Percentiles rank a stretch among this genome's conserved stretches.
Evolutionary conservation across 257 asterid species (phyloP).

Genomic region (Datura wrightii): DNA sequence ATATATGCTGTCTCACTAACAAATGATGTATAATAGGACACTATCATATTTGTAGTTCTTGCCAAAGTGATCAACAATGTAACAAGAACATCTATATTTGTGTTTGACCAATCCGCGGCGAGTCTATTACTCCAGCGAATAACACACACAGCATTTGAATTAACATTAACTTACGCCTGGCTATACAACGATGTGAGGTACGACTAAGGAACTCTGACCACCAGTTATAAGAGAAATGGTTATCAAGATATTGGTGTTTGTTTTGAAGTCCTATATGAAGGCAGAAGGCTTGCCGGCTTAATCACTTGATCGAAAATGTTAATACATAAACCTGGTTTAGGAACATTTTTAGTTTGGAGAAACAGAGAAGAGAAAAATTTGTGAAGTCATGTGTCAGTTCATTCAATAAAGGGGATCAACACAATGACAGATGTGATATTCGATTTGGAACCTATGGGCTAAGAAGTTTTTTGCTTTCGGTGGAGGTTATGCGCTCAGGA

Average conservation of each 20-base stretch:
- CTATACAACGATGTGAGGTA: background rate
- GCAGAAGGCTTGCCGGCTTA: background rate
- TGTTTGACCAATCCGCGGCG: background rate
- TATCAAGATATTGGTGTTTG: background rate
- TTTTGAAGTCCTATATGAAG: background rate
- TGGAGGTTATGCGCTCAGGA: background rate
- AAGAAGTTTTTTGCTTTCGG: background rate
- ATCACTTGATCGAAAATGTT: background rate
- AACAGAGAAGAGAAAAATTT: conserved; percentile 14
- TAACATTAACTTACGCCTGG: conserved; percentile 4
- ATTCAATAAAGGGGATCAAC: background rate
- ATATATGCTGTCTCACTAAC: background rate
- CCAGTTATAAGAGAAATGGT: background rate
- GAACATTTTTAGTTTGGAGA: background rate
- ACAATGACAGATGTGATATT: background rate
- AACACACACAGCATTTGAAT: background rate
- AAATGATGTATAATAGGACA: conserved; percentile 23
- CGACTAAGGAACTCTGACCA: background rate
- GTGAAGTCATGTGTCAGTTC: background rate
- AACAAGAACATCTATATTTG: conserved; percentile 19
- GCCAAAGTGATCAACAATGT: background rate
- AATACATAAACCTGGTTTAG: background rate
- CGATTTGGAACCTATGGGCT: background rate
- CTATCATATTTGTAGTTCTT: background rate
- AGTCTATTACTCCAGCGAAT: background rate